Base-by-base conservation (phyloP, 257 asterid species). In the Nemophila menziesii region DNA sequence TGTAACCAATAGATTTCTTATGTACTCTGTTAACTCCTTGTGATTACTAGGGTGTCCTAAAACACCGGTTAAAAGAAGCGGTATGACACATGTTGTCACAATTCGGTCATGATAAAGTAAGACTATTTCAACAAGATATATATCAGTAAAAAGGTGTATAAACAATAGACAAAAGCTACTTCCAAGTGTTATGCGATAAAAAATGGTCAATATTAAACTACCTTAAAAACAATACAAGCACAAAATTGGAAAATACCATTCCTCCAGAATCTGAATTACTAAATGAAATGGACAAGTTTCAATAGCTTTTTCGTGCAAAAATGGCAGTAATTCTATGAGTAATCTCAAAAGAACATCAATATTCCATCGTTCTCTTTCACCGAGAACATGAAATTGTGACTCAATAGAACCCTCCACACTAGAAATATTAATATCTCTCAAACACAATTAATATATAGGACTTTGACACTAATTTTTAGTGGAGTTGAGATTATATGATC, bases 381-480 rank as follows among this genome's bases (percentile, higher is more conserved):
- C 98, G 62, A 89, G 73, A 48, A 70, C 92, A 65, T 73, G 98
- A 63, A 89, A 83, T 66, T 89, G 82, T 13, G 94, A 80, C 80
- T 89, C 98, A 9, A 78, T 57, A 58, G 98, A 89, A 69, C 87
- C 86, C 71, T 89, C 98, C 59, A 89, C 96, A 48, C 98, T 96
- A 34, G 98, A 85, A 65, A 89, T n/a, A n/a, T n/a, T n/a, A n/a
- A n/a, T n/a, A n/a, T n/a, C n/a, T n/a, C n/a, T n/a, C n/a, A n/a
- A n/a, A n/a, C n/a, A n/a, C n/a, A n/a, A n/a, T n/a, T n/a, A n/a
- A n/a, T n/a, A n/a, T n/a, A n/a, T n/a, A n/a, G n/a, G n/a, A n/a
- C n/a, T n/a, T n/a, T n/a, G n/a, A n/a, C n/a, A n/a, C n/a, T n/a
- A n/a, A n/a, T n/a, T n/a, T n/a, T n/a, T n/a, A n/a, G n/a, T n/a